Base-by-base conservation (phyloP, 1,284 basidiomycete species). In the Violaceomyces palustris region DNA sequence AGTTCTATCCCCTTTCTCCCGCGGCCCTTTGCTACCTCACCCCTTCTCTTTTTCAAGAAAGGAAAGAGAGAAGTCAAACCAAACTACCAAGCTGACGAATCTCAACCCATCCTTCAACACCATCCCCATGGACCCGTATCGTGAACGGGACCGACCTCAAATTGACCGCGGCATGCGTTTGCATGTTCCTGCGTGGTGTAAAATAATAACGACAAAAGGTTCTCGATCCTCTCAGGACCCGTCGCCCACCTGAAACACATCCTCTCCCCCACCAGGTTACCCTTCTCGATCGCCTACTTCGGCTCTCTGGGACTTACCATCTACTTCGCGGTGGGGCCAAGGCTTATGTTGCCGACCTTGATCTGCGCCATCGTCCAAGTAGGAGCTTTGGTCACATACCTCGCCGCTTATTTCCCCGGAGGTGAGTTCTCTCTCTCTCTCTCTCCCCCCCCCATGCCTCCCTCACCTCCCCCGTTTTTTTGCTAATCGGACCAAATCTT, bases 251-350 rank as follows among this genome's bases (percentile, higher is more conserved):
- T 70, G 27, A 61, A 58, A 40, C 70, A 73, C 41, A 62, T 73
- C 29, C 39, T 58, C 40, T 60, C 58, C 56, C 62, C 18, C 79
- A 80, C 17, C 81, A 83, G 64, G 38, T 56, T 22, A 78, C 78
- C 59, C 72, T 78, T 34, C 80, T 81, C 41, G 88, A 87, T 22
- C 14, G 65, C 69, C 37, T 65, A 65, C 48, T 58, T 73, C 41
- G 45, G 42, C 4, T 67, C 67, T 4, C 43, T 73, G 23, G 67
- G 35, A 7, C 44, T 70, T 9, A 73, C 70, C 17, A 58, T 73
- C 42, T 73, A 73, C 54, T 72, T 70, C 59, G 67, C 69, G 10
- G 57, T 73, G 5, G 69, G 67, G 1, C 65, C 67, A 14, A 46
- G 62, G 24, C 61, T 54, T 42, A 58, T 63, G 37, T 48, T 73